These are phyloP conservation scores for Ascosphaera aggregata DNA, from an alignment of 2,329 filamentous ascomycete genomes.

Conservation along the genomic window DNA sequence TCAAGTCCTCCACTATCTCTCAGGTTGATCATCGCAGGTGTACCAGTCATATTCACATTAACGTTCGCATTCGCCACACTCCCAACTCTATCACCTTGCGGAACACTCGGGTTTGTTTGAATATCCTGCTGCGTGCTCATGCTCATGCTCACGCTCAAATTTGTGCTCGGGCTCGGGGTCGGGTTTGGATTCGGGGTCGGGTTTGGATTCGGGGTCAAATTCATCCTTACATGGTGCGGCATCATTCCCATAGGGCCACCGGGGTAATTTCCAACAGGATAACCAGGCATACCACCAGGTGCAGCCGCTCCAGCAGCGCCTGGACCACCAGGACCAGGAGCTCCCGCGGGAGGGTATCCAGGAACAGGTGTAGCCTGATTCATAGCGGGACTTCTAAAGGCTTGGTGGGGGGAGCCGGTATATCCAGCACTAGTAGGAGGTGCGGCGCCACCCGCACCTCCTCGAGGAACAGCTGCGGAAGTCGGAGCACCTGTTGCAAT, in stretches of 20 bases:
- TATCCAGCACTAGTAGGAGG: background rate
- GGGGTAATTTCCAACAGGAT: background rate
- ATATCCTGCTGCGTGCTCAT: background rate
- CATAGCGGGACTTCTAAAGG: constrained; percentile 40
- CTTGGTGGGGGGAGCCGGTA: constrained; percentile 41
- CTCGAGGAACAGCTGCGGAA: no score
- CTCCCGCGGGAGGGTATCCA: background rate
- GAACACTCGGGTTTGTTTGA: no score
- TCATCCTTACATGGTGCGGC: background rate
- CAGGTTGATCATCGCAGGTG: background rate
- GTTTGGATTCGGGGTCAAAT: no score
- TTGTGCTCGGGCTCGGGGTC: background rate
- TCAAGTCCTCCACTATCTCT: background rate
- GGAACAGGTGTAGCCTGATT: constrained; percentile 35
- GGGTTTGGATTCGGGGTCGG: no score
- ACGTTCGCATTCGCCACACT: no score
- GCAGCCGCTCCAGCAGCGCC: no score
- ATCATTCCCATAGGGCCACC: background rate
- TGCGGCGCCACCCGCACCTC: no score
- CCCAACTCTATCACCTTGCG: no score
- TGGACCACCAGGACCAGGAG: no score
- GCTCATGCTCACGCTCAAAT: background rate
- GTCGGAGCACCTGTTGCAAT: no score
- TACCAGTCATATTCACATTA: background rate
- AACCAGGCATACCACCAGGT: background rate